phyloP scores from a whole-genome alignment of 73 alveolate species.

The Urostyla sp. region DNA sequence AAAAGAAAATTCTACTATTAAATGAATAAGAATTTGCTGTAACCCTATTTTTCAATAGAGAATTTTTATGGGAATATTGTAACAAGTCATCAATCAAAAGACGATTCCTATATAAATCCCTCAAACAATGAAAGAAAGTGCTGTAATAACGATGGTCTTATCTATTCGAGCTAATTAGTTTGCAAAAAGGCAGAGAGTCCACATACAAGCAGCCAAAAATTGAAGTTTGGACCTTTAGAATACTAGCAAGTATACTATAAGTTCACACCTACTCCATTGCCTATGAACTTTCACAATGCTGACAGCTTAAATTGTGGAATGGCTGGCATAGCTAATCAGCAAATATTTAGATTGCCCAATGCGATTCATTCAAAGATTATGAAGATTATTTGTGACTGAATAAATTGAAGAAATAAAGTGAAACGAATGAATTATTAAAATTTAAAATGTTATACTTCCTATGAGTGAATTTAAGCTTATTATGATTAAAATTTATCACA shows the following conservation, averaged over 20 bases:
- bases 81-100: background rate
- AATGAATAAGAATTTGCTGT: constrained; percentile 25
- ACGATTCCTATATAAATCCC: background rate
- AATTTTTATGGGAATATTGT: constrained; percentile 14
- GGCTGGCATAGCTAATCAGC: background rate
- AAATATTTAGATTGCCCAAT: constrained; percentile 2
- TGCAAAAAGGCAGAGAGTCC: background rate
- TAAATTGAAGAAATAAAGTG: background rate
- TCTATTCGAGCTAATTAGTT: background rate
- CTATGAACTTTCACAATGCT: background rate
- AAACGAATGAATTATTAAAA: no score
- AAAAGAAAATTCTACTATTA: constrained; percentile 31
- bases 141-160: constrained; percentile 25
- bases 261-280: constrained; percentile 42
- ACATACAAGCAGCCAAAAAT: background rate
- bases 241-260: constrained; percentile 17
- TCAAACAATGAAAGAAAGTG: background rate
- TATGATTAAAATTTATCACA: no score
- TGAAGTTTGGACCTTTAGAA: background rate
- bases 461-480: no score
- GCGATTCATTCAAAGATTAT: background rate
- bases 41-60: constrained; percentile 28
- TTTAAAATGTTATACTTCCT: no score
- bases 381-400: background rate
- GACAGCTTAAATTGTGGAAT: background rate